Base-by-base conservation (phyloP, 208 protist species). In the Crithidia thermophila region DNA sequence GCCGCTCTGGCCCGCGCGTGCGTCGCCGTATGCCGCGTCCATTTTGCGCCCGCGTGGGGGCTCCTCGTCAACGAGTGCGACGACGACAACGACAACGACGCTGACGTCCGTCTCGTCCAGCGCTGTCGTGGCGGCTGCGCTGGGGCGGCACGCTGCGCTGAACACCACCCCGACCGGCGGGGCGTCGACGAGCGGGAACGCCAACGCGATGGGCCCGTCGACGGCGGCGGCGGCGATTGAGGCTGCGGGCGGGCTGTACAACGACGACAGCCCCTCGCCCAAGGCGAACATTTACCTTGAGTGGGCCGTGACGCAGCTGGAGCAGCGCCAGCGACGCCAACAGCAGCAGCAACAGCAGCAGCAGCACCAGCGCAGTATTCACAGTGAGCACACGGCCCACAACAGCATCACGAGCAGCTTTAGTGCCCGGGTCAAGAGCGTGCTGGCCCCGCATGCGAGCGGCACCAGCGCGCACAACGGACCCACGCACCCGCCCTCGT, bases 181-280 rank as follows among this genome's bases (percentile, higher is more conserved):
- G 13, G 25, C 21, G n/a, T 13, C 28, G 4, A 20, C 51, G 3
- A 31, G 31, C 31, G 51, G 25, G 16, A 23, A n/a, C n/a, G n/a
- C n/a, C n/a, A n/a, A n/a, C n/a, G n/a, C n/a, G n/a, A n/a, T n/a
- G n/a, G n/a, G n/a, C n/a, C 45, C 45, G 13, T 14, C 18, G 1
- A 45, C 30, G 11, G 45, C 56, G 28, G 56, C 56, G 45, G 43
- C 58, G 0, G 58, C 58, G 31, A 51, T 64, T 42, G 21, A 53
- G 27, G 42, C 43, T 0, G 57, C 60, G 21, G 61, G 18, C 9
- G 61, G n/a, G 4, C 21, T 58, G 33, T 70, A 70, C 52, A 52
- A 70, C 42, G 64, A 70, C 43, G 64, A 70, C 52, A 70, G 64
- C 43, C 64, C 64, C 0, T 60, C 51, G 11, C 64, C 64, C 14